phyloP scores from a whole-genome alignment of 1,139 yeast species.

The Kodamaea suecica region DNA sequence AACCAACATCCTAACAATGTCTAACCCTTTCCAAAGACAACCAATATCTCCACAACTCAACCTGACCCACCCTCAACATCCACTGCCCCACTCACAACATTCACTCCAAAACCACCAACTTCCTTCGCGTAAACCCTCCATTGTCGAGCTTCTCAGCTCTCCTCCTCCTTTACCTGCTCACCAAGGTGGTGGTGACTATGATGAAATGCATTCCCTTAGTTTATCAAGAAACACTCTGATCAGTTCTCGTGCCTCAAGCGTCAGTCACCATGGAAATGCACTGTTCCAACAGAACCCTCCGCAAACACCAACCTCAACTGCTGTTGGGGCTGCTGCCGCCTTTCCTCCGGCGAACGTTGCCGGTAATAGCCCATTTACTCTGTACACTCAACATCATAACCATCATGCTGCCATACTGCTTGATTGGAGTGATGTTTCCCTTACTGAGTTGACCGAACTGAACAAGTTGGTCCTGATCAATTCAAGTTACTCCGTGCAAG shows the following conservation, averaged over 20 bases:
- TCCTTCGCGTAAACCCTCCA: constrained; percentile 61
- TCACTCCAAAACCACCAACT: constrained; percentile 13
- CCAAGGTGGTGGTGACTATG: constrained; percentile 21
- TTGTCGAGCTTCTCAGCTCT: constrained; percentile 77
- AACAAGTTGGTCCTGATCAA: constrained; percentile 73
- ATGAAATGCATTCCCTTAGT: constrained; percentile 36
- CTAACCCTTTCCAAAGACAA: constrained; percentile 15
- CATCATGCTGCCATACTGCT: constrained; percentile 15
- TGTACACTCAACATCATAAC: constrained; percentile 10
- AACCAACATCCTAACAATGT: too few relatives aligned
- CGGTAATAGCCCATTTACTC: too few relatives aligned
- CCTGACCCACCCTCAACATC: constrained; percentile 10
- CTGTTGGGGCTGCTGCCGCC: neutral
- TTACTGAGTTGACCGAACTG: constrained; percentile 72
- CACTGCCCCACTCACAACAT: constrained; percentile 8
- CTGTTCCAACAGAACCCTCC: constrained; percentile 7
- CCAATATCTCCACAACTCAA: constrained; percentile 16
- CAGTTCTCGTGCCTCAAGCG: constrained; percentile 30
- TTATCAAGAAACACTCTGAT: constrained; percentile 46
- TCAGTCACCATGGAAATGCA: constrained; percentile 15
- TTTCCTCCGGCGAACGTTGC: too few relatives aligned
- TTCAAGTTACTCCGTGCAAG: constrained; percentile 65
- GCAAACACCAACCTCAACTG: neutral
- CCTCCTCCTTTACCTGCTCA: constrained; percentile 64
- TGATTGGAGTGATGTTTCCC: constrained; percentile 74